phyloP scores from a whole-genome alignment of 2,329 filamentous ascomycete genomes.

The Fusarium sp. region DNA sequence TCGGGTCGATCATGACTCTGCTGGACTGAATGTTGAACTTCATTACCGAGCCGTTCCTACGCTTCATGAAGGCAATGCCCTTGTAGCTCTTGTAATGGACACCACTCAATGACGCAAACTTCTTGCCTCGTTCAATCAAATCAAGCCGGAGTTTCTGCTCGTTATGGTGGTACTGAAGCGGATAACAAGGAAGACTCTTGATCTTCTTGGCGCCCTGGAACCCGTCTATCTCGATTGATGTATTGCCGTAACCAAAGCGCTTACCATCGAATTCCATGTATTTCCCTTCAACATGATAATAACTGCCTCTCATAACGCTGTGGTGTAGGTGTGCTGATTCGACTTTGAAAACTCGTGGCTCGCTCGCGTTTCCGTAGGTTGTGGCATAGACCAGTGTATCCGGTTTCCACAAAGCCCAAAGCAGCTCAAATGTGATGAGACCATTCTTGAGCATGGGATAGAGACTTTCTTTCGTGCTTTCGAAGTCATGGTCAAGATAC shows the following conservation, averaged over 20 bases:
- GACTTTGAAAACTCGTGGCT: conserved; percentile 84
- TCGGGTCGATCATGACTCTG: conserved; percentile 87
- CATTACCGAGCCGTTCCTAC: conserved; percentile 69
- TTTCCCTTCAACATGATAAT: conserved; percentile 79
- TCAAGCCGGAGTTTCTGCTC: conserved; percentile 70
- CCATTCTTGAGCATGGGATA: conserved; percentile 83
- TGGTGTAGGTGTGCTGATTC: conserved; percentile 77
- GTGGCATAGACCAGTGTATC: conserved; percentile 81
- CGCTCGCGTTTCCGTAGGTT: conserved; percentile 79
- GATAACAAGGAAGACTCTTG: conserved; percentile 79
- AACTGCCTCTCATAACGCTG: conserved; percentile 76
- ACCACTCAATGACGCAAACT: conserved; percentile 82
- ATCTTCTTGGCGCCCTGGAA: conserved; percentile 89
- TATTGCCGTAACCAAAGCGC: conserved; percentile 78
- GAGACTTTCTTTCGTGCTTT: conserved; percentile 78
- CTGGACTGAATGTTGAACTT: conserved; percentile 89
- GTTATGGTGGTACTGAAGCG: conserved; percentile 82
- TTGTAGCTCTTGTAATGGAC: conserved; percentile 86
- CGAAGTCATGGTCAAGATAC: conserved; percentile 85
- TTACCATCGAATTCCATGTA: conserved; percentile 93
- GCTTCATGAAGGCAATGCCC: conserved; percentile 86
- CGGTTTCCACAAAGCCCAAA: conserved; percentile 91
- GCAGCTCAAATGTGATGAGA: conserved; percentile 86
- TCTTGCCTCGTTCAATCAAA: conserved; percentile 83
- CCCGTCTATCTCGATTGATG: conserved; percentile 73